A percentile compares a stretch with the other conserved stretches of the same genome.
Conservation (phyloP, 2,329 filamentous ascomycete genomes). For the Pseudogymnoascus sp. region DNA sequence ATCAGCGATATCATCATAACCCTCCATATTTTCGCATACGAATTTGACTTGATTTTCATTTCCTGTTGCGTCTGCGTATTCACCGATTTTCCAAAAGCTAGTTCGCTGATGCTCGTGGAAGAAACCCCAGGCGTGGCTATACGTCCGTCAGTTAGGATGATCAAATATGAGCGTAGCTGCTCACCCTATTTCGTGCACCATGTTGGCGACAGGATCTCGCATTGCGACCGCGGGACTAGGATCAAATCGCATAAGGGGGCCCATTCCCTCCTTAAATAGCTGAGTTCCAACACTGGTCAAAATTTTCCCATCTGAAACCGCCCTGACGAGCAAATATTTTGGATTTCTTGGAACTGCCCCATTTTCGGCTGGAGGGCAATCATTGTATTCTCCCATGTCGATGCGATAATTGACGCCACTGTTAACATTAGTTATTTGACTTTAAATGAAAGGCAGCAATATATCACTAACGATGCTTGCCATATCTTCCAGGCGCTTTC, state of each 20-base stretch:
- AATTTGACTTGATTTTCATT: slow-evolving; percentile 4
- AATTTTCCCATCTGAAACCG: neutral
- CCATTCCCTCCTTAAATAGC: neutral
- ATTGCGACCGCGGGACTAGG: neutral
- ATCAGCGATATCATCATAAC: neutral
- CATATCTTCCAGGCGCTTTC: neutral
- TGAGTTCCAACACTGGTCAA: neutral
- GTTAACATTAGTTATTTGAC: neutral
- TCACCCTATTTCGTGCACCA: slow-evolving; percentile 10
- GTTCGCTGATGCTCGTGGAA: slow-evolving; percentile 9
- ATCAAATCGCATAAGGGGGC: neutral
- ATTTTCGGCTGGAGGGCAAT: neutral
- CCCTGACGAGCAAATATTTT: neutral
- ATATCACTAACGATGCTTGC: neutral
- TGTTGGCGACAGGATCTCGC: slow-evolving; percentile 9
- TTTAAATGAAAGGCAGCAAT: neutral
- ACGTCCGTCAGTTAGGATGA: neutral
- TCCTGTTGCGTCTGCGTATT: neutral
- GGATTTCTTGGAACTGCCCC: neutral
- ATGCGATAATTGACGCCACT: slow-evolving; percentile 8
- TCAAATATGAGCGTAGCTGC: neutral
- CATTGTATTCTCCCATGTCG: slow-evolving; percentile 9
- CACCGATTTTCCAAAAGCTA: neutral
- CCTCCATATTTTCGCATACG: neutral
- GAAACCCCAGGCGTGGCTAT: slow-evolving; percentile 9